These are phyloP conservation scores for Aspergillus kassunensis DNA, from an alignment of 495 filamentous ascomycete genomes.

Conservation along the genomic window DNA sequence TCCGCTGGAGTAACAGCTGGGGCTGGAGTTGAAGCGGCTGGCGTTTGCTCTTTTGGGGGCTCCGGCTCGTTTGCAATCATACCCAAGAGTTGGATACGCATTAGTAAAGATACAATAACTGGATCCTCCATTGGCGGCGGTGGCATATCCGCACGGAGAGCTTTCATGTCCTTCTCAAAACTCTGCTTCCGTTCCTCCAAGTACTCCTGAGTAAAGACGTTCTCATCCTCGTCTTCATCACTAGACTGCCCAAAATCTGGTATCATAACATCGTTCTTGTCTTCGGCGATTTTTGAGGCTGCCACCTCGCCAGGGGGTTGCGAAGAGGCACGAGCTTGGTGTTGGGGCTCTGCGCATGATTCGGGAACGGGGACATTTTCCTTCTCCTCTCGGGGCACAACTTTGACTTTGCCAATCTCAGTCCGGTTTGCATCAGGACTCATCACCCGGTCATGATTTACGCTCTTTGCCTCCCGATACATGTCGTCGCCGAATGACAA, in stretches of 20 bases:
- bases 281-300: background rate
- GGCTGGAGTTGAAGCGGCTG: slow-evolving; percentile 18
- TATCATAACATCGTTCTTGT: slow-evolving; percentile 16
- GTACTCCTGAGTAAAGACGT: slow-evolving; percentile 48
- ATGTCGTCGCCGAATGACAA: slow-evolving; percentile 19
- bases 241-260: slow-evolving; percentile 34
- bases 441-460: slow-evolving; percentile 2
- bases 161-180: slow-evolving; percentile 45
- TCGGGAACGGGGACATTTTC: background rate
- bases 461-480: slow-evolving; percentile 14
- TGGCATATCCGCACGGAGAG: slow-evolving; percentile 44
- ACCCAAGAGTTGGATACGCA: slow-evolving; percentile 44
- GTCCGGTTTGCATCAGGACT: slow-evolving; percentile 18
- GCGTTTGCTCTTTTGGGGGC: slow-evolving; percentile 22
- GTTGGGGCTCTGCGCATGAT: background rate
- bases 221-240: slow-evolving; percentile 47
- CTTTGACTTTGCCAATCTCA: background rate
- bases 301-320: background rate
- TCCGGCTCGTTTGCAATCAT: slow-evolving; percentile 32
- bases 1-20: slow-evolving; percentile 25
- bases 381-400: background rate
- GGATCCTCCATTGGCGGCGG: slow-evolving; percentile 43
- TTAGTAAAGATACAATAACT: slow-evolving; percentile 37
- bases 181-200: slow-evolving; percentile 45
- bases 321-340: background rate